A percentile compares a stretch with the other conserved stretches of the same genome.
These are phyloP conservation scores for Yamadazyma diddensiae DNA, from an alignment of 1,139 yeast genomes.

Conservation along the genomic window DNA sequence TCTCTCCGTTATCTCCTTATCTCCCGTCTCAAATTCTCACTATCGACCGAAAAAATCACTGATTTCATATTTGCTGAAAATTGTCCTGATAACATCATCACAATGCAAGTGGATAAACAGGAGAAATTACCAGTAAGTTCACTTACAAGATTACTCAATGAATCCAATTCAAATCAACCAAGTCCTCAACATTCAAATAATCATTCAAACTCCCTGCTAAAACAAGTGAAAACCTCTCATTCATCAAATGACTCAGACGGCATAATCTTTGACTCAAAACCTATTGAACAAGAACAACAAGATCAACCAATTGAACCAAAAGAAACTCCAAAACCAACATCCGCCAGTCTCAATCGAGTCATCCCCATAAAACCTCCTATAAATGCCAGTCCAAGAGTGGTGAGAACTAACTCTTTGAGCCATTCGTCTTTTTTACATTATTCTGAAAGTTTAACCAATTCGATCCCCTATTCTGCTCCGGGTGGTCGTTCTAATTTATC, in stretches of 20 bases:
- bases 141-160: constrained; percentile 43
- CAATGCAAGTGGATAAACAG: constrained; percentile 9
- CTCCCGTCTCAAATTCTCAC: too few relatives aligned
- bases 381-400: constrained; percentile 38
- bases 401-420: constrained; percentile 43
- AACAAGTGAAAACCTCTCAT: constrained; percentile 12
- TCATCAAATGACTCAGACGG: constrained; percentile 17
- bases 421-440: constrained; percentile 39
- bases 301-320: background rate
- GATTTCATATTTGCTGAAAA: too few relatives aligned
- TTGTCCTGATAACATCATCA: too few relatives aligned
- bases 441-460: constrained; percentile 51
- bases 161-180: constrained; percentile 30
- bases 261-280: constrained; percentile 14
- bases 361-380: constrained; percentile 27
- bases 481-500: constrained; percentile 41
- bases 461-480: constrained; percentile 74
- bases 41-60: too few relatives aligned
- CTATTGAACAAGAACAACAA: background rate
- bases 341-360: constrained; percentile 8
- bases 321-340: too few relatives aligned
- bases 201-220: constrained; percentile 22
- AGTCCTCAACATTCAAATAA: constrained; percentile 19
- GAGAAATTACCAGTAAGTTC: constrained; percentile 23
- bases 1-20: too few relatives aligned